Conservation (phyloP, 1,139 yeast species). For the Taiozyma sp. region DNA sequence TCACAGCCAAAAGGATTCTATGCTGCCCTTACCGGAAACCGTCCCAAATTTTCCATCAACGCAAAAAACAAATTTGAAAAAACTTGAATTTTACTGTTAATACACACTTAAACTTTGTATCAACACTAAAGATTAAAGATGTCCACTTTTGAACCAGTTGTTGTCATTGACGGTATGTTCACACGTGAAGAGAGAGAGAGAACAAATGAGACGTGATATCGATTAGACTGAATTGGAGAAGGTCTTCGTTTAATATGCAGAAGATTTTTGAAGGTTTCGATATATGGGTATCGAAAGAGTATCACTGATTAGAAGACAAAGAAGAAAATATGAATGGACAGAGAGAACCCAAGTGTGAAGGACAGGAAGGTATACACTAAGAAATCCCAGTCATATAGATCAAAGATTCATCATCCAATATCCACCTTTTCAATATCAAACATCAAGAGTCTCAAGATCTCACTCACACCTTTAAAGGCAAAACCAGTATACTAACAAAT, state of each 20-base stretch:
- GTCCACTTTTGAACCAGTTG: constrained; percentile 95
- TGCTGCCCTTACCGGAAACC: neutral
- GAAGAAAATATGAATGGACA: neutral
- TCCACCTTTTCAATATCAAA: neutral
- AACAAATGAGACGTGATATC: neutral
- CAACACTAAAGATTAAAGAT: constrained; percentile 28
- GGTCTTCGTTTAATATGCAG: neutral
- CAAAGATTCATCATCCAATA: too few relatives aligned
- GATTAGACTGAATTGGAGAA: neutral
- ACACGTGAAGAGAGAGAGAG: neutral
- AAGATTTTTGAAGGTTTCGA: neutral
- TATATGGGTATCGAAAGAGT: neutral
- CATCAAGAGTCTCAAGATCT: neutral
- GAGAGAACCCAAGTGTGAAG: neutral
- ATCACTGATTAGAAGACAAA: neutral
- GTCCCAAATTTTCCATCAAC: neutral
- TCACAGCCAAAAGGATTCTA: too few relatives aligned
- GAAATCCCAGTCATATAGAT: too few relatives aligned
- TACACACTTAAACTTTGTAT: neutral
- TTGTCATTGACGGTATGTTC: constrained; percentile 85
- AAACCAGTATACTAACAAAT: constrained; percentile 14
- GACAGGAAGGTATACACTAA: too few relatives aligned
- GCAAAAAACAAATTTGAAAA: neutral
- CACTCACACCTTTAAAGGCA: neutral
- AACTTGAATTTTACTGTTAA: neutral